Evolutionary conservation across 1,139 yeast genomes (phyloP), one percentile per base, ranked within the genome.

Genomic region (Magnusiomyces fungicola): DNA sequence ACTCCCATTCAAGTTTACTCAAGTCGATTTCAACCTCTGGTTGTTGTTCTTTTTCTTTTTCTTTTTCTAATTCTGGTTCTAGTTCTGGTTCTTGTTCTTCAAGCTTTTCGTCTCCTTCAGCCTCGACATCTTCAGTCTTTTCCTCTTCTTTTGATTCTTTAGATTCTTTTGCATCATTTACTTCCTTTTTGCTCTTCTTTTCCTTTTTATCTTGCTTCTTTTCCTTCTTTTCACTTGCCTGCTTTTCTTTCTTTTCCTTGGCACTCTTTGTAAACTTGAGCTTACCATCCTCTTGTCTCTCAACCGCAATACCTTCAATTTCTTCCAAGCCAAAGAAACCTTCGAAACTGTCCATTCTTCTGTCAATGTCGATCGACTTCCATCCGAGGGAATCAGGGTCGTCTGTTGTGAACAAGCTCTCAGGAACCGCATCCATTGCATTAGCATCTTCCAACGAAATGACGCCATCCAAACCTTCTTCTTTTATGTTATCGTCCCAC

Each of bases 241-340:
- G 30, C 16, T 21, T 38, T 29, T 45, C 45, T 36, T 52, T 43
- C 40, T 50, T 32, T 4, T 27, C 40, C 30, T 43, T 34, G 18
- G 25, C 37, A 32, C 43, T 30, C 24, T 23, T 37, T 24, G 60
- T 38, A 60, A 86, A 86, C 56, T 77, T 76, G 0, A 83, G 79
- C 53, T 72, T 71, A 16, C 95, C 95, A 50, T 79, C 72, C 2
- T 80, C 78, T 50, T 79, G 73, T 55, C 50, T 37, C 78, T 78
- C 64, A 3, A 90, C 90, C 59, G 78, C 90, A 23, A 90, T 97
- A 25, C 96, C 97, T 49, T 89, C 97, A 48, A 92, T 77, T 64
- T 92, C 98, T 65, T 92, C 97, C 40, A 92, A 69, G 0, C 97
- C 98, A 66, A 81, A 87, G 58, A 89, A 83, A 0, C 97, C 97